Evolutionary conservation across 2,329 filamentous ascomycete species (phyloP), one percentile per base, ranked within the genome.

Genomic region (Mollisiaceae sp.): DNA sequence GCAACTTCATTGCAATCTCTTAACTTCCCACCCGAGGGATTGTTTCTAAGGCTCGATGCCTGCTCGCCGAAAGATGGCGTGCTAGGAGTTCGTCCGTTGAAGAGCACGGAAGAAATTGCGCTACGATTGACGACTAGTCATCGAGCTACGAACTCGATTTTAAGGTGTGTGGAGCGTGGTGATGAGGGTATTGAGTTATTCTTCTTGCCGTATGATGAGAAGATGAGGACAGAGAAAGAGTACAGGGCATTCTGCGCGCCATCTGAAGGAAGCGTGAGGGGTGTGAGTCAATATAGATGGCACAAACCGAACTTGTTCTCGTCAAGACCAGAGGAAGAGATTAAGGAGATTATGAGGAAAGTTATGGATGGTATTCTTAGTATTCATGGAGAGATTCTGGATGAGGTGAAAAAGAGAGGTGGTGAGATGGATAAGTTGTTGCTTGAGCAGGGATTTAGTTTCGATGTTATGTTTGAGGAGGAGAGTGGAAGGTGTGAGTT

Each of bases 171-270:
- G 1, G 65, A 74, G 18, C 64, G 70, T 22, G 61, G 64, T 2
- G 69, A 77, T 2, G 70, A 77, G 22, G 22, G 20, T 27, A 22
- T 60, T 8, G 36, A 64, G 8, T 36, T 82, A 3, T 79, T 78
- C 63, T 78, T 82, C 67, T 69, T 81, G 12, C 78, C 78, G 0
- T 83, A 79, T 71, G 73, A 82, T 56, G 65, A 64, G 4, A 70
- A 69, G n/a, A 82, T 83, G 76, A 68, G 72, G 55, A 72, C 73
- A 0, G 75, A 70, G 8, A 70, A 71, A 1, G 79, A 83, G 68
- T 83, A 81, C 67, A 76, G 81, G 14, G 78, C 80, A 2, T 82
- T 81, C 69, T 83, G 81, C 62, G 73, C 76, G 2, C 79, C 80
- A 0, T 71, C 68, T 1, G 68, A 60, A 9, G 63, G 69, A 8